Evolutionary conservation across 2,329 filamentous ascomycete genomes (phyloP).

Genomic region (Colletotrichum sidae): DNA sequence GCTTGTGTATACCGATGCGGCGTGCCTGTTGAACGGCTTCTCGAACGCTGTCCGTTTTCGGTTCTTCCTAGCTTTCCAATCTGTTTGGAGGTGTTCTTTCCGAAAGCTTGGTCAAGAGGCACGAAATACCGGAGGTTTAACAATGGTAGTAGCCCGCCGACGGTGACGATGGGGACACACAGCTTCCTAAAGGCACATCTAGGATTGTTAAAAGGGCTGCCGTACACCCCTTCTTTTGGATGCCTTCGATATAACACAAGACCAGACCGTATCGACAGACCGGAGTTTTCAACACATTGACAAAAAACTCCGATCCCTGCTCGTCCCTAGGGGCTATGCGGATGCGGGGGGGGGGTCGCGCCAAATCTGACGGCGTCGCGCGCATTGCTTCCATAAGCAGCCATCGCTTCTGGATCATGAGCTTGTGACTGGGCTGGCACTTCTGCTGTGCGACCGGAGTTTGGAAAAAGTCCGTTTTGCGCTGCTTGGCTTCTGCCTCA

Average conservation of each 20-base stretch:
- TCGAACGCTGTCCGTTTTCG: not conserved
- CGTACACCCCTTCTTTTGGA: not conserved
- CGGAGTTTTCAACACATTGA: not conserved
- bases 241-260: too few species aligned
- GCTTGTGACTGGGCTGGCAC: not conserved
- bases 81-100: not conserved
- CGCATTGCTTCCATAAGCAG: not conserved
- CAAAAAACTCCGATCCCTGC: not conserved
- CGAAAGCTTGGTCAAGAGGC: not conserved
- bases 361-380: not conserved
- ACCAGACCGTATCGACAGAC: not conserved
- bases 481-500: too few species aligned
- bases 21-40: not conserved
- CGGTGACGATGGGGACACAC: not conserved
- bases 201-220: not conserved
- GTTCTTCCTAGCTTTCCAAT: not conserved
- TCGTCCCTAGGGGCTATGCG: not conserved
- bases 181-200: not conserved
- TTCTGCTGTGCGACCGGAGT: not conserved
- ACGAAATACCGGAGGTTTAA: not conserved
- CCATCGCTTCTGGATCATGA: not conserved
- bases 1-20: not conserved
- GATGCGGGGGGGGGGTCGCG: not conserved
- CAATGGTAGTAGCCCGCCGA: not conserved
- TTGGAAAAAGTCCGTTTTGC: not conserved